Evolutionary conservation across 768 basidiomycete genomes (phyloP), one percentile per base, ranked within the genome.

Genomic region (Collybia mongolica): DNA sequence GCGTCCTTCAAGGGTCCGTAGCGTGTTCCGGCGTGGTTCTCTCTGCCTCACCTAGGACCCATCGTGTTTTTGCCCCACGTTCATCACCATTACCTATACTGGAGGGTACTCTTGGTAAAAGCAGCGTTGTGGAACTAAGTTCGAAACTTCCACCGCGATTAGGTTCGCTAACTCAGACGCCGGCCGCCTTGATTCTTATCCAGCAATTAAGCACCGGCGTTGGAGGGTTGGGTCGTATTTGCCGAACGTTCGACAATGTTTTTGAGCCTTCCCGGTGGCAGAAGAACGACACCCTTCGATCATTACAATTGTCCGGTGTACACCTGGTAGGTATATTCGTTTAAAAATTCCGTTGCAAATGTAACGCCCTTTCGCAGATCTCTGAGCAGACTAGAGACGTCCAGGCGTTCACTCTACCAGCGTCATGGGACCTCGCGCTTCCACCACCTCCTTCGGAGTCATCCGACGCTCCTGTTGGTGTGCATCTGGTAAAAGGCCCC

Each of bases 401-500:
- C 4, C 65, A 70, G 41, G 63, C 69, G 0, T 73, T 74, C 45
- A 55, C 62, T 5, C 46, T 76, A 1, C 69, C 73, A 12, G 53
- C 64, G 8, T 68, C 74, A 3, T 77, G 76, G 75, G 57, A 61
- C 17, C 53, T 56, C 23, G 68, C 70, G n/a, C 60, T 81, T 36
- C 46, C 58, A 14, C 49, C 48, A 7, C 24, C 43, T 7, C 15
- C 53, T 6, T 23, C 23, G 18, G 24, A 39, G 2, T 11, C 24
- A 32, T 35, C 53, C 63, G 49, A n/a, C 42, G 39, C 22, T 23
- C 47, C 29, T 45, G 48, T 59, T 39, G 49, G 66, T 0, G 68
- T 86, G 0, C 84, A 75, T 53, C 61, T 97, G 2, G 76, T 98
- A 18, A 91, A 86, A 60, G 96, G 96, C 0, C 80, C 90, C 0